Base-by-base conservation (phyloP, 345 rosid genomes). In the Euphorbia lathyris region DNA sequence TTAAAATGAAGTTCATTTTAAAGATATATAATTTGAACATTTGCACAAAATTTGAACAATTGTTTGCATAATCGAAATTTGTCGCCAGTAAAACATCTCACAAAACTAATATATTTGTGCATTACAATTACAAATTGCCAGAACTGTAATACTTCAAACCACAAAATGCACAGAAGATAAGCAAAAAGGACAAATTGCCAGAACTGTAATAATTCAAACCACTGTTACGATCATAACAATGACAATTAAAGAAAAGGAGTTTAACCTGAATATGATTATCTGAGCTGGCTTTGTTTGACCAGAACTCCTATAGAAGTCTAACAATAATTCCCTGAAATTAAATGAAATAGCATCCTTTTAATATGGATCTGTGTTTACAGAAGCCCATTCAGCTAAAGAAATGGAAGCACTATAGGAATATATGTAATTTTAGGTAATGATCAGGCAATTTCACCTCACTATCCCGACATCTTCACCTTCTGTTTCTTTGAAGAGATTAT, bases 181-280 rank as follows among this genome's bases (percentile, higher is more conserved):
- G 52, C n/a, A 47, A 14, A 47, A 47, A n/a, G n/a, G n/a, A n/a
- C n/a, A n/a, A n/a, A n/a, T n/a, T n/a, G n/a, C n/a, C n/a, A n/a
- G n/a, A n/a, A n/a, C n/a, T n/a, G n/a, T n/a, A n/a, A n/a, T n/a
- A n/a, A n/a, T n/a, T n/a, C n/a, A n/a, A n/a, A n/a, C n/a, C n/a
- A n/a, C n/a, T n/a, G n/a, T n/a, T n/a, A n/a, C n/a, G n/a, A n/a
- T n/a, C n/a, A 47, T 14, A 47, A 47, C 52, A 57, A 57, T 3
- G 10, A 3, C 63, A 56, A 40, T 55, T 6, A 20, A 16, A 10
- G 30, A 47, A 51, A 25, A 50, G 20, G 47, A 34, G 29, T 14
- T 27, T 26, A 42, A 74, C 78, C 78, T 68, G 68, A 68, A 74
- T 53, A 68, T 68, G 68, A 74, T 74, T 43, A 69, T 74, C 57